Evolutionary conservation across 2,329 filamentous ascomycete genomes (phyloP).

Genomic region (Didymosphaeria variabile): DNA sequence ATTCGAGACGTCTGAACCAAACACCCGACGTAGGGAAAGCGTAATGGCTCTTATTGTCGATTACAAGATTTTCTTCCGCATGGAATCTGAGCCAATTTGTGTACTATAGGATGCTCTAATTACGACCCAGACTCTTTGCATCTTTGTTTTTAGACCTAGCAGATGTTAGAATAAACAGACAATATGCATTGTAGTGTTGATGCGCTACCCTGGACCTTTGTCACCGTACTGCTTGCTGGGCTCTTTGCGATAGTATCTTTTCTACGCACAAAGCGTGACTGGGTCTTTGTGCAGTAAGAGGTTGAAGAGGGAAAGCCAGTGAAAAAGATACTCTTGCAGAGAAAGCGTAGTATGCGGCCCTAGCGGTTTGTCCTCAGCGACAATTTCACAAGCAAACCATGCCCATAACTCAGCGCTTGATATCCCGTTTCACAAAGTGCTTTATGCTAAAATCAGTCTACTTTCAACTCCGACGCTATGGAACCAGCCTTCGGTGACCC

Average conservation of each 20-base stretch:
- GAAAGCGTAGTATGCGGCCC: background rate
- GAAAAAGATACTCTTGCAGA: background rate
- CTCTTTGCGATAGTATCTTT: conserved; percentile 32
- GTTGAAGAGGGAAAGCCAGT: background rate
- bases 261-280: conserved; percentile 41
- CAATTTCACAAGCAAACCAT: background rate
- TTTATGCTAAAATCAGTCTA: background rate
- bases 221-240: conserved; percentile 43
- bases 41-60: conserved; percentile 20
- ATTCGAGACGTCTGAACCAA: no score
- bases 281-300: conserved; percentile 21
- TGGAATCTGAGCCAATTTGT: no score
- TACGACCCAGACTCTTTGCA: no score
- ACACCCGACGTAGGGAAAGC: no score
- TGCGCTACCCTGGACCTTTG: conserved; percentile 39
- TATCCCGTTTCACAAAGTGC: background rate
- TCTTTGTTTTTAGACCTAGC: no score
- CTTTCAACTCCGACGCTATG: background rate
- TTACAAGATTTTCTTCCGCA: conserved; percentile 18
- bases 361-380: background rate
- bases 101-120: no score
- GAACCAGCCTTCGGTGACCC: background rate
- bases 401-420: background rate
- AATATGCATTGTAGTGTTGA: no score
- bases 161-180: no score